phyloP scores from a whole-genome alignment of 208 protist genomes.

The Jaenimonas drosophilae region DNA sequence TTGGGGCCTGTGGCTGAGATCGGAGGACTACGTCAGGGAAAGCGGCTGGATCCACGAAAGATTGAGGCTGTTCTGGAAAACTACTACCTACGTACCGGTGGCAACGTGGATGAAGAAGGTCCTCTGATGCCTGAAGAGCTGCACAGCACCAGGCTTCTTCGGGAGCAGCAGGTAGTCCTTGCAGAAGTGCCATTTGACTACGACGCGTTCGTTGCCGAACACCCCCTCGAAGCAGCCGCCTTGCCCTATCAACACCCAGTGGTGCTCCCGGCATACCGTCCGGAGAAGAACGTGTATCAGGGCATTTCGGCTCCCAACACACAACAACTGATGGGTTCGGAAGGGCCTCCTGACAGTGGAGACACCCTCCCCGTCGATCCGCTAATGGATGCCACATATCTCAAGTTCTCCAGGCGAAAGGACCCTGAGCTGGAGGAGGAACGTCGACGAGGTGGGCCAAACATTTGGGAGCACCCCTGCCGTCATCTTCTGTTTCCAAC shows the following conservation, averaged over 20 bases:
- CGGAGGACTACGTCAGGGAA: conserved; percentile 39
- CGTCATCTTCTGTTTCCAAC: conserved; percentile 36
- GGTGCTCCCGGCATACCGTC: conserved; percentile 22
- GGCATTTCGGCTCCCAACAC: neutral
- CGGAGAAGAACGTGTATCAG: conserved; percentile 40
- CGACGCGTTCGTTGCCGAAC: conserved; percentile 28
- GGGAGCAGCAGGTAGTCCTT: conserved; percentile 26
- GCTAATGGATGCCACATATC: conserved; percentile 49
- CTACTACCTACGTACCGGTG: neutral
- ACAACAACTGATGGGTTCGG: neutral
- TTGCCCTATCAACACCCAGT: conserved; percentile 57
- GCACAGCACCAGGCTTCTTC: conserved; percentile 52
- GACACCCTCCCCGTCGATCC: conserved; percentile 24
- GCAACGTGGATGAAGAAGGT: conserved; percentile 1
- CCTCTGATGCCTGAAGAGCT: conserved; percentile 6
- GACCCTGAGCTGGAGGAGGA: conserved; percentile 64
- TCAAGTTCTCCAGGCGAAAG: conserved; percentile 28
- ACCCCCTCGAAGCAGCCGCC: conserved; percentile 57
- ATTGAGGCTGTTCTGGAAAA: conserved; percentile 22
- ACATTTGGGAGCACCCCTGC: conserved; percentile 43
- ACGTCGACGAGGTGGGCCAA: conserved; percentile 49
- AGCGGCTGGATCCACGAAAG: conserved; percentile 63
- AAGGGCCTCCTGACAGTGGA: neutral
- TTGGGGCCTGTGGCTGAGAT: conserved; percentile 27
- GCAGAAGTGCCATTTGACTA: conserved; percentile 32